Conservation (phyloP, 2,329 filamentous ascomycete genomes). For the Teratosphaeria pseudoeucalypti region DNA sequence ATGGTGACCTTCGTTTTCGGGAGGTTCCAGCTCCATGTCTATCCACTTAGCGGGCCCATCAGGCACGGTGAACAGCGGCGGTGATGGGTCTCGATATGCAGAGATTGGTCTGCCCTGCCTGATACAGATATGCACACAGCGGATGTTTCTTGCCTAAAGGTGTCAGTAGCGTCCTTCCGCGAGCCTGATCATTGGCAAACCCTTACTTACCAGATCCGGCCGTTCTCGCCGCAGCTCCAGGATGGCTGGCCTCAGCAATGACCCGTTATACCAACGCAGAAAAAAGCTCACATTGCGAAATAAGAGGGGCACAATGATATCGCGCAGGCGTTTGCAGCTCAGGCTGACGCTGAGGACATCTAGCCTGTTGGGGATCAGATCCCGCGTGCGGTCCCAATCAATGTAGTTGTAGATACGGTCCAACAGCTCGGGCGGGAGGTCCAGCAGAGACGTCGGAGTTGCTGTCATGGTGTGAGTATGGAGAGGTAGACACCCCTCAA, state of each 20-base stretch:
- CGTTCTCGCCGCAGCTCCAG: slow-evolving; percentile 5
- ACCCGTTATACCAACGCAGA: slow-evolving; percentile 10
- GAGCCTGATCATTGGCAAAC: too few species aligned
- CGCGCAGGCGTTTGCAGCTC: slow-evolving; percentile 9
- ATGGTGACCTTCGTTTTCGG: neutral
- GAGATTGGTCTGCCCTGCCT: neutral
- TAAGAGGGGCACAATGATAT: slow-evolving; percentile 6
- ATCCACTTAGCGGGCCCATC: neutral
- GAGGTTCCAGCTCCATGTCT: neutral
- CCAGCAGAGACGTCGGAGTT: slow-evolving; percentile 2
- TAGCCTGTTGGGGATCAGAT: slow-evolving; percentile 5
- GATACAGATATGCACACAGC: slow-evolving; percentile 8
- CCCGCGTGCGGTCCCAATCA: slow-evolving; percentile 9
- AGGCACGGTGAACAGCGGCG: neutral
- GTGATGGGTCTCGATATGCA: neutral
- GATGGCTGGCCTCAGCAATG: slow-evolving; percentile 7
- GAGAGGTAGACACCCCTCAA: too few species aligned
- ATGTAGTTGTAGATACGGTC: slow-evolving; percentile 10
- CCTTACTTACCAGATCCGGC: slow-evolving; percentile 6
- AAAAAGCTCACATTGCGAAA: slow-evolving; percentile 12
- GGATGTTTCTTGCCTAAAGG: slow-evolving; percentile 6
- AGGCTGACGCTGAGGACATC: slow-evolving; percentile 8
- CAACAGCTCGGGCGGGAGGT: slow-evolving; percentile 11
- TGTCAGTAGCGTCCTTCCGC: neutral
- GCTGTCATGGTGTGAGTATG: neutral